A percentile compares a stretch with the other conserved stretches of the same genome.
Conservation (phyloP, 2,329 filamentous ascomycete species). For the Penicillium paneum region DNA sequence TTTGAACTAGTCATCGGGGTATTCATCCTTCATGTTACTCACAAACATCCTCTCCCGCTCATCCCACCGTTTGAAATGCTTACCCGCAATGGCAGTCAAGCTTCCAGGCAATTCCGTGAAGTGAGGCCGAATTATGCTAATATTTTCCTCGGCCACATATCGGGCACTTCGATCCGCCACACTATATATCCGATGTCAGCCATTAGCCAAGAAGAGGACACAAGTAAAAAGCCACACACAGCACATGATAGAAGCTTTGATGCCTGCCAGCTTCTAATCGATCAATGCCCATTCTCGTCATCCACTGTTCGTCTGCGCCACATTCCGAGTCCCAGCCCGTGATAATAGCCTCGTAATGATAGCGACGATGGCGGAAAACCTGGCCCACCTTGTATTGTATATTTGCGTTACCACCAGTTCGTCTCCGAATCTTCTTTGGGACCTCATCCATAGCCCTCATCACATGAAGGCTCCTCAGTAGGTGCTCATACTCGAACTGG, state of each 20-base stretch:
- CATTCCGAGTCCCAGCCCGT: constrained; percentile 76
- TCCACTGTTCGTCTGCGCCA: constrained; percentile 60
- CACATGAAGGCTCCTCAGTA: constrained; percentile 54
- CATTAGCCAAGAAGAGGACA: constrained; percentile 9
- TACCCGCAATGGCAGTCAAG: constrained; percentile 69
- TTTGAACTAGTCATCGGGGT: constrained; percentile 70
- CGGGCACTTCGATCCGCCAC: constrained; percentile 66
- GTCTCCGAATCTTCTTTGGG: constrained; percentile 47
- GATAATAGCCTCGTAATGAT: constrained; percentile 75
- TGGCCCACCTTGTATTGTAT: constrained; percentile 73
- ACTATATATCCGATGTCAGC: constrained; percentile 39
- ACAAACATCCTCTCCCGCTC: constrained; percentile 64
- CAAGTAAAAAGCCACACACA: constrained; percentile 59
- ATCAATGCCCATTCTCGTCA: constrained; percentile 62
- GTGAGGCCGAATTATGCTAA: constrained; percentile 57
- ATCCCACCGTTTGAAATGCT: constrained; percentile 87
- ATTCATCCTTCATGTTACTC: constrained; percentile 78
- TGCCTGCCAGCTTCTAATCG: constrained; percentile 56
- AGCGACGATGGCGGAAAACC: constrained; percentile 78
- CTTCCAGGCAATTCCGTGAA: constrained; percentile 50
- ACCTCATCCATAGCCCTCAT: constrained; percentile 57
- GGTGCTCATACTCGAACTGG: constrained; percentile 52
- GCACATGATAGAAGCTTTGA: constrained; percentile 78
- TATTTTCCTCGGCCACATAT: constrained; percentile 79
- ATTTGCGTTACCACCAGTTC: constrained; percentile 34